Evolutionary conservation across 495 filamentous ascomycete species (phyloP).

Genomic region (Penicillium desertorum): DNA sequence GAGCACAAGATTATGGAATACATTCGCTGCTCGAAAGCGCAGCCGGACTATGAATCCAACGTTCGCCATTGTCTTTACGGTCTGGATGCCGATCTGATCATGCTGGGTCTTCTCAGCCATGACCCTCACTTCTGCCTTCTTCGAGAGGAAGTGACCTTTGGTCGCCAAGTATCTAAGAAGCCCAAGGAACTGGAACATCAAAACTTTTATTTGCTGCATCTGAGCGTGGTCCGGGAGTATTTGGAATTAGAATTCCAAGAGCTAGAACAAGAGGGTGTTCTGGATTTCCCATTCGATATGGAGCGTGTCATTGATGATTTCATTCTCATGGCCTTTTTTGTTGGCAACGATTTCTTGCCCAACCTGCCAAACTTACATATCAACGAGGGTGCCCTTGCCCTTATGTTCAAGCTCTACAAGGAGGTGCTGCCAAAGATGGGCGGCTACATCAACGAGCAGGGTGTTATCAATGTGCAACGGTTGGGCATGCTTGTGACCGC

Average conservation of each 20-base stretch:
- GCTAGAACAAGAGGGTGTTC: slow-evolving; percentile 69
- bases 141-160: slow-evolving; percentile 97
- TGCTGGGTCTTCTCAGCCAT: slow-evolving; percentile 94
- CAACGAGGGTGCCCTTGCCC: slow-evolving; percentile 91
- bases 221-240: slow-evolving; percentile 97
- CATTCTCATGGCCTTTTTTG: slow-evolving; percentile 99
- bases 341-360: slow-evolving; percentile 98
- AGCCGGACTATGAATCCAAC: slow-evolving; percentile 91
- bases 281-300: slow-evolving; percentile 85
- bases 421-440: slow-evolving; percentile 79
- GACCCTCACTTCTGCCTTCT: slow-evolving; percentile 98
- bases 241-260: slow-evolving; percentile 96
- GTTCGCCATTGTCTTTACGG: slow-evolving; percentile 97
- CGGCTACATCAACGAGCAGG: slow-evolving; percentile 95
- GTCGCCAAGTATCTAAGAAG: slow-evolving; percentile 77
- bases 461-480: slow-evolving; percentile 82
- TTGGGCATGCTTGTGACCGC: slow-evolving; percentile 78
- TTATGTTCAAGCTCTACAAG: slow-evolving; percentile 98
- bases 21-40: slow-evolving; percentile 92
- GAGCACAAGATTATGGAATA: slow-evolving; percentile 99
- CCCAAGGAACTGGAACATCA: slow-evolving; percentile 97
- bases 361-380: slow-evolving; percentile 96
- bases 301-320: slow-evolving; percentile 98
- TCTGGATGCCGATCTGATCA: slow-evolving; percentile 96
- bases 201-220: slow-evolving; percentile 96